These are phyloP conservation scores for Solanum pinnatisectum DNA, from an alignment of 257 asterid genomes.

Conservation along the genomic window DNA sequence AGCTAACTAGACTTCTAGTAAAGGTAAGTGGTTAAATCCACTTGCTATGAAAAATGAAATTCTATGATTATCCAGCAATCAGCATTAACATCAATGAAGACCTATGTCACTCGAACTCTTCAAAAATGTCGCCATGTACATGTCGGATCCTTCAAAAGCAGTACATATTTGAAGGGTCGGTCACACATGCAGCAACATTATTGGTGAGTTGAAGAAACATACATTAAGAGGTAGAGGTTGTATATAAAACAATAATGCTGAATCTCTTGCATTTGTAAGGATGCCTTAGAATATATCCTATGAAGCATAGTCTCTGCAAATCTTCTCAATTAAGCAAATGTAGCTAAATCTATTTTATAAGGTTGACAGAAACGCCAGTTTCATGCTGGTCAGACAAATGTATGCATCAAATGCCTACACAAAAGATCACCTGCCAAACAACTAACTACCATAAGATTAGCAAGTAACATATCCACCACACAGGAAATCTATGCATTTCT, in stretches of 20 bases:
- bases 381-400: background rate
- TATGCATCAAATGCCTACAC: background rate
- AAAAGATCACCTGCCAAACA: background rate
- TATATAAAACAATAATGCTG: background rate
- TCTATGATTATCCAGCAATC: background rate
- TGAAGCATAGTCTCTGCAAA: background rate
- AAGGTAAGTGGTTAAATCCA: background rate
- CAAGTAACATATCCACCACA: background rate
- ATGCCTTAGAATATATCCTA: background rate
- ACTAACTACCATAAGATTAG: background rate
- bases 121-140: background rate
- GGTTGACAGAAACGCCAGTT: background rate
- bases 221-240: background rate
- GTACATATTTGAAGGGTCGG: background rate
- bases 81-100: background rate
- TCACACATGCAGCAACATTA: background rate
- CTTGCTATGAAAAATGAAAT: background rate
- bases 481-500: background rate
- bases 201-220: background rate
- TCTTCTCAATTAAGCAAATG: background rate
- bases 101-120: background rate
- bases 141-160: background rate
- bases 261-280: background rate
- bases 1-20: background rate
- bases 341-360: background rate